phyloP scores from a whole-genome alignment of 768 basidiomycete genomes.

The Imleria badia region DNA sequence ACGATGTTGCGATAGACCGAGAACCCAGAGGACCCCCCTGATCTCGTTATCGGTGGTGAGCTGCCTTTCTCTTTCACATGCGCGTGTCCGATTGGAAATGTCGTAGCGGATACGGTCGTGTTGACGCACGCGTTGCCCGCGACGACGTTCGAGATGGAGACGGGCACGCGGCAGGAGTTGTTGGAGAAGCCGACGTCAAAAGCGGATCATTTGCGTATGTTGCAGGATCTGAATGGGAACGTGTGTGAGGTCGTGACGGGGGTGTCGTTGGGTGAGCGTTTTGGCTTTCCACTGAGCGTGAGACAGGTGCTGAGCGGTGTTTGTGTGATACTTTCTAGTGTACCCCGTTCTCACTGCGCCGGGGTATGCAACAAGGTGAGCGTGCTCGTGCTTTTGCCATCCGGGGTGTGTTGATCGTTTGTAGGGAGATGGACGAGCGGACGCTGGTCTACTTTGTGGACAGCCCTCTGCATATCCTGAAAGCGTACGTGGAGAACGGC shows the following conservation, averaged over 20 bases:
- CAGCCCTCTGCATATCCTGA: constrained; percentile 52
- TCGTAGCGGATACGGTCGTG: constrained; percentile 91
- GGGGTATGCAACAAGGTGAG: constrained; percentile 70
- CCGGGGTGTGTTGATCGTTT: rapidly evolving
- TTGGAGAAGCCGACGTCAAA: constrained; percentile 86
- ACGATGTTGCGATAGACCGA: constrained; percentile 34
- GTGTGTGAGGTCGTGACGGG: constrained; percentile 94
- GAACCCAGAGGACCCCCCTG: constrained; percentile 68
- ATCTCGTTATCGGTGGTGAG: constrained; percentile 77
- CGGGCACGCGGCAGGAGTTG: constrained; percentile 60
- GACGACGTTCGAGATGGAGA: constrained; percentile 45
- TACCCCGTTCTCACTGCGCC: constrained; percentile 76
- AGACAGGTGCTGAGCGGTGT: too few relatives aligned
- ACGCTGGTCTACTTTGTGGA: constrained; percentile 77
- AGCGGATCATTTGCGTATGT: constrained; percentile 82
- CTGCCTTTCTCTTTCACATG: background rate
- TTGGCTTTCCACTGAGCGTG: too few relatives aligned
- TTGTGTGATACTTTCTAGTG: constrained; percentile 42
- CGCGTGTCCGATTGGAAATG: background rate
- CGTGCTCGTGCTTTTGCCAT: background rate
- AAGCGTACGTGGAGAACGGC: constrained; percentile 81
- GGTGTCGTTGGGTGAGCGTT: constrained; percentile 73
- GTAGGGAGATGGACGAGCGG: constrained; percentile 79
- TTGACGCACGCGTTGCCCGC: constrained; percentile 69
- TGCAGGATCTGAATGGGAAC: constrained; percentile 81